Percentiles rank a stretch among this genome's conserved stretches.
These are phyloP conservation scores for Oleoguttula mirabilis DNA, from an alignment of 495 filamentous ascomycete species.

Conservation along the genomic window DNA sequence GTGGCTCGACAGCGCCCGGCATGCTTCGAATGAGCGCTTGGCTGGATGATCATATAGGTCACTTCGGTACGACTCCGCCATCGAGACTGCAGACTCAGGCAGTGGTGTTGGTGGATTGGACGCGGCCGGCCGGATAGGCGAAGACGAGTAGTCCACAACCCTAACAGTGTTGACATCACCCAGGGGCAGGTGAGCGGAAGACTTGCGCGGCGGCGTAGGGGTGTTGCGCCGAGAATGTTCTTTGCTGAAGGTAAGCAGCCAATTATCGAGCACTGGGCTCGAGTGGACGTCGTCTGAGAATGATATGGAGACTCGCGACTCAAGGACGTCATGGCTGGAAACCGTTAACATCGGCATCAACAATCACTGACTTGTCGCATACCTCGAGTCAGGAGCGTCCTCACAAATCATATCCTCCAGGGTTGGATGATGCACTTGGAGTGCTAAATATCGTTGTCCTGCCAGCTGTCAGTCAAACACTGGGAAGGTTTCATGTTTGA, in stretches of 20 bases:
- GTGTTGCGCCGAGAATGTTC: background rate
- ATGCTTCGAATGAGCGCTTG: conserved; percentile 9
- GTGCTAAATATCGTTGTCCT: conserved; percentile 1
- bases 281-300: conserved; percentile 8
- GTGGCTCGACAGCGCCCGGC: conserved; percentile 3
- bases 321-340: conserved; percentile 6
- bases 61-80: conserved; percentile 9
- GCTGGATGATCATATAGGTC: conserved; percentile 6
- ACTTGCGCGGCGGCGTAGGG: background rate
- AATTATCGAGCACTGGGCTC: background rate
- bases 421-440: background rate
- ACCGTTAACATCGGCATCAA: background rate
- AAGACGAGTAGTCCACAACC: background rate
- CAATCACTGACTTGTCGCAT: background rate
- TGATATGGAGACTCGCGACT: conserved; percentile 14
- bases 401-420: no score
- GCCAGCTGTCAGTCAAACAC: no score
- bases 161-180: background rate
- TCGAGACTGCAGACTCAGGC: conserved; percentile 15
- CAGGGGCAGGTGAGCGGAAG: background rate
- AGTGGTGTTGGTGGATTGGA: conserved; percentile 17
- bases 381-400: no score
- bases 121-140: conserved; percentile 11
- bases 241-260: conserved; percentile 1
- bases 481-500: no score